Evolutionary conservation across 495 filamentous ascomycete species (phyloP).

Genomic region (Tuber magnatum): DNA sequence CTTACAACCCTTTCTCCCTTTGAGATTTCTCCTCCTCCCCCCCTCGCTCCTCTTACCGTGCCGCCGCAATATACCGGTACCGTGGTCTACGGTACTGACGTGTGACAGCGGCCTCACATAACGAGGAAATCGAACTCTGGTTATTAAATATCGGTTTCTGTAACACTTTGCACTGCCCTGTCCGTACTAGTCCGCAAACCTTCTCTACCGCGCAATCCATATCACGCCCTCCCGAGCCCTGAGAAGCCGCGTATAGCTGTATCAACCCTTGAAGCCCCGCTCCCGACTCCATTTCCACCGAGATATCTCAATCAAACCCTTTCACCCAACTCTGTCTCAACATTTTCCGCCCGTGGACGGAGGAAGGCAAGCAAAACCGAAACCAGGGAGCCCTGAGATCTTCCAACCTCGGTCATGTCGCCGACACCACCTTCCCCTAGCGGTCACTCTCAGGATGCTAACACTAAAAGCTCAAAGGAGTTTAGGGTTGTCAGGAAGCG

Average conservation of each 20-base stretch:
- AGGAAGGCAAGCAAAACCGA: neutral
- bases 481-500: conserved; percentile 87
- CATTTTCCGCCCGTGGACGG: neutral
- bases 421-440: conserved; percentile 87
- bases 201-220: neutral
- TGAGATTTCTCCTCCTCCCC: neutral
- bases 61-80: no score
- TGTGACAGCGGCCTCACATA: neutral
- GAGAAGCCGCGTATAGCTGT: neutral
- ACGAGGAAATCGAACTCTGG: neutral
- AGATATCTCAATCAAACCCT: neutral
- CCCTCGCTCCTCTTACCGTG: neutral
- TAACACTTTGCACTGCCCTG: neutral
- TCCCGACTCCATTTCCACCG: neutral
- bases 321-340: neutral
- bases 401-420: conserved; percentile 52
- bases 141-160: conserved; percentile 4
- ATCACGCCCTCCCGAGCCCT: neutral
- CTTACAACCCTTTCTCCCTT: neutral
- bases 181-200: neutral
- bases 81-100: neutral
- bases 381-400: neutral
- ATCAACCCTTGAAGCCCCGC: neutral
- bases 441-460: conserved; percentile 67
- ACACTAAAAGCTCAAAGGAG: conserved; percentile 12